Conservation (phyloP, 2,329 filamentous ascomycete species). For the Aspergillus amoenus region DNA sequence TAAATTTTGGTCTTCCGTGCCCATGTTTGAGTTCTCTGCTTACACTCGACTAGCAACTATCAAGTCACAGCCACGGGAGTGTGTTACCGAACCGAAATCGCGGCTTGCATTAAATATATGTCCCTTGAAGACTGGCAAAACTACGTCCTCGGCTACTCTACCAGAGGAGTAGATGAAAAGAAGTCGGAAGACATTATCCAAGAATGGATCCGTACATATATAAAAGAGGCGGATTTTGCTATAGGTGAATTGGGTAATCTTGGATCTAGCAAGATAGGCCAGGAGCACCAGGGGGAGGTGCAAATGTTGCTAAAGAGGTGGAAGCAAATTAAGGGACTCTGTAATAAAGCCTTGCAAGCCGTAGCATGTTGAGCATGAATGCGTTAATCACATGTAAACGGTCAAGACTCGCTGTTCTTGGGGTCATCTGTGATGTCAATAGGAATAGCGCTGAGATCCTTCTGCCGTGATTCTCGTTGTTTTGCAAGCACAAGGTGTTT, state of each 20-base stretch:
- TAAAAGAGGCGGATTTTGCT: slow-evolving; percentile 32
- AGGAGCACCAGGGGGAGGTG: slow-evolving; percentile 22
- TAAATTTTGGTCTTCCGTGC: slow-evolving; percentile 20
- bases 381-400: background rate
- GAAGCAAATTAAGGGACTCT: slow-evolving; percentile 39
- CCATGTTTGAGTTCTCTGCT: background rate
- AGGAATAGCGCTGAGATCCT: slow-evolving; percentile 34
- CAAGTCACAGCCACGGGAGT: slow-evolving; percentile 37
- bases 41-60: slow-evolving; percentile 37
- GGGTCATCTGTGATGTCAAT: slow-evolving; percentile 21
- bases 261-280: slow-evolving; percentile 4
- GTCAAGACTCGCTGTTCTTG: background rate
- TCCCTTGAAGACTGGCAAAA: slow-evolving; percentile 38
- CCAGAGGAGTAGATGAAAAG: slow-evolving; percentile 27
- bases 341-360: slow-evolving; percentile 25
- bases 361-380: slow-evolving; percentile 18
- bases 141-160: slow-evolving; percentile 39
- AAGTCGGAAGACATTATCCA: slow-evolving; percentile 35
- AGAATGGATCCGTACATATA: slow-evolving; percentile 37
- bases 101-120: slow-evolving; percentile 42
- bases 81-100: slow-evolving; percentile 46
- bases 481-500: slow-evolving; percentile 73
- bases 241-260: slow-evolving; percentile 24
- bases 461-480: slow-evolving; percentile 45
- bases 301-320: slow-evolving; percentile 36